Base-by-base conservation (phyloP, 768 basidiomycete species). In the Leucocoprinus leucothites region DNA sequence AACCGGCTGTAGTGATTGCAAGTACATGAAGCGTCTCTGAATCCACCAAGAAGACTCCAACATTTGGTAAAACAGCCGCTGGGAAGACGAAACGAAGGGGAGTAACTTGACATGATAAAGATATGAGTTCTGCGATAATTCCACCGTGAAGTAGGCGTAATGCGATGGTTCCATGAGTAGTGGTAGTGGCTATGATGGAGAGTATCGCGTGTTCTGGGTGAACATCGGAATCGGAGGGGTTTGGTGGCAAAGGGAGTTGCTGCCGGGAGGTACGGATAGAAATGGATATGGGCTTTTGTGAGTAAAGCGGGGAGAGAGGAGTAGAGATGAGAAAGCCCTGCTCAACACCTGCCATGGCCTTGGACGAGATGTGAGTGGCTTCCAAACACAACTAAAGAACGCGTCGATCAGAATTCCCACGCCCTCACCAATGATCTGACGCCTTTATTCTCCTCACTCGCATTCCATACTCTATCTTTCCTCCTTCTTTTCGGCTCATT, bases 1-100 rank as follows among this genome's bases (percentile, higher is more conserved):
- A 89, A 2, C 88, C 89, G 9, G 77, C 72, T 46, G 73, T 68
- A 0, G 90, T 88, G 22, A 88, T 77, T 0, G 81, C 84, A 25
- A 93, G 64, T n/a, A 95, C 67, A 64, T 91, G 87, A 9, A 94
- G 67, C 60, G 85, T 79, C 0, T 70, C 66, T 25, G 74, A 66
- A 46, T 77, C 72, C 69, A 76, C 80, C 16, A 84, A 65, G 62
- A 88, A 80, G 48, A 93, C 64, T 19, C 84, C 79, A 2, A 92
- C 91, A 46, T 78, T 71, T 11, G 85, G 76, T 24, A 90, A 67
- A 48, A 94, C 68, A 35, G 79, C 64, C 9, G 87, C 82, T 35
- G 91, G 90, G 61, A 92, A 91, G 60, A 89, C 76, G 66, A 94
- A 82, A 55, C 90, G 84, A 58, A 93, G 78, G 16, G 91, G 84